Percentiles rank a stretch among this genome's conserved stretches.
Conservation (phyloP, 2,329 filamentous ascomycete genomes). For the Fusarium phyllophilum region DNA sequence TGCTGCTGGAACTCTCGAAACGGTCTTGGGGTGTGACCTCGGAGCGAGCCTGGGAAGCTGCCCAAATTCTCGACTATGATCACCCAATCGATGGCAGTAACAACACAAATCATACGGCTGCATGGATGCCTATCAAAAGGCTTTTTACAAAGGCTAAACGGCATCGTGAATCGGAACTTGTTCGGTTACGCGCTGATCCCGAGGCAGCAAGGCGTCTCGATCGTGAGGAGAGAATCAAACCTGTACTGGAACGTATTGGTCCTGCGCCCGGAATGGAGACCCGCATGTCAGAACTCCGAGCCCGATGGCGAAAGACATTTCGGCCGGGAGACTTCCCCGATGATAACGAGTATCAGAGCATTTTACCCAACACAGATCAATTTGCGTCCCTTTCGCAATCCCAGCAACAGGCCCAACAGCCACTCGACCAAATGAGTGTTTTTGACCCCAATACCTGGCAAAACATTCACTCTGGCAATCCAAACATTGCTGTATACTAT, state of each 20-base stretch:
- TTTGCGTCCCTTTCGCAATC: background rate
- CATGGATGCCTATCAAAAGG: slow-evolving; percentile 34
- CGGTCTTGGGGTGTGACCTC: slow-evolving; percentile 31
- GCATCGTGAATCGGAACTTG: slow-evolving; percentile 25
- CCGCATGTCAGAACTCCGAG: slow-evolving; percentile 29
- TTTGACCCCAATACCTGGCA: slow-evolving; percentile 18
- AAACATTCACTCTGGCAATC: slow-evolving; percentile 6
- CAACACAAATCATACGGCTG: slow-evolving; percentile 29
- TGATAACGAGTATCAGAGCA: slow-evolving; percentile 7
- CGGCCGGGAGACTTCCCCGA: slow-evolving; percentile 11
- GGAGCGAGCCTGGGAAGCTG: slow-evolving; percentile 34
- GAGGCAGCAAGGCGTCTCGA: slow-evolving; percentile 29
- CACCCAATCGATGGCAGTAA: slow-evolving; percentile 27
- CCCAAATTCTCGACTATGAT: slow-evolving; percentile 35
- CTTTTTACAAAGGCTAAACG: slow-evolving; percentile 32
- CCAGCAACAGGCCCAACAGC: background rate
- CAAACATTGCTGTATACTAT: slow-evolving; percentile 16
- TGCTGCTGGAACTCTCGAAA: slow-evolving; percentile 31
- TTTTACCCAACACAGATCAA: background rate
- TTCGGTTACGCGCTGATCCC: slow-evolving; percentile 23
- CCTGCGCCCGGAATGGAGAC: slow-evolving; percentile 36
- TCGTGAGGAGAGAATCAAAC: slow-evolving; percentile 32
- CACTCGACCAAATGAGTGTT: background rate
- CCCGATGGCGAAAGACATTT: slow-evolving; percentile 33
- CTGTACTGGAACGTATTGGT: slow-evolving; percentile 30